Percentiles rank a stretch among this genome's conserved stretches.
These are phyloP conservation scores for Galerina sulciceps DNA, from an alignment of 768 basidiomycete genomes.

Conservation along the genomic window DNA sequence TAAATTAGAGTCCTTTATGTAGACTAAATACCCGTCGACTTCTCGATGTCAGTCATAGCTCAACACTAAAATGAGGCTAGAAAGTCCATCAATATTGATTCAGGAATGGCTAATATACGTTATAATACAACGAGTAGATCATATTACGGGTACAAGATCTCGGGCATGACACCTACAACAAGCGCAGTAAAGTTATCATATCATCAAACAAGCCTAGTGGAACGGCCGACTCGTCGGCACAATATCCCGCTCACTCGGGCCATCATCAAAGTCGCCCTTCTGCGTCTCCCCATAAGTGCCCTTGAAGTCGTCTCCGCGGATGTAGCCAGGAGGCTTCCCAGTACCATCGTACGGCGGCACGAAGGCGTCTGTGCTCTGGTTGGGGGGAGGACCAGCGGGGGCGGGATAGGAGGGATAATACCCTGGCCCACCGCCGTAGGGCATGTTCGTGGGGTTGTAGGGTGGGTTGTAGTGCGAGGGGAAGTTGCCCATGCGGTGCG, in stretches of 20 bases:
- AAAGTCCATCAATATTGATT: too few species aligned
- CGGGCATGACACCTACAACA: too few species aligned
- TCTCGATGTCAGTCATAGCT: too few species aligned
- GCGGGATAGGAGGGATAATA: slow-evolving; percentile 43
- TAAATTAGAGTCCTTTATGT: too few species aligned
- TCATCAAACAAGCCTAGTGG: too few species aligned
- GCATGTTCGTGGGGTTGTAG: slow-evolving; percentile 47
- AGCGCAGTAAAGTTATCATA: too few species aligned
- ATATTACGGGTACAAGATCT: too few species aligned
- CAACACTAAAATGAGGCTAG: too few species aligned
- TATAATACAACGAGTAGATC: too few species aligned
- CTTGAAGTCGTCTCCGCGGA: slow-evolving; percentile 31
- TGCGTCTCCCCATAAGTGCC: slow-evolving; percentile 35
- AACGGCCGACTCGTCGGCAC: slow-evolving; percentile 39
- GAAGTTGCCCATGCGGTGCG: slow-evolving; percentile 37
- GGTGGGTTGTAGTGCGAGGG: slow-evolving; percentile 65
- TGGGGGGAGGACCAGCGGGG: slow-evolving; percentile 54
- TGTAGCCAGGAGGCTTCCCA: slow-evolving; percentile 56
- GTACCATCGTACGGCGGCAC: slow-evolving; percentile 38
- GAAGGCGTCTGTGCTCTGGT: slow-evolving; percentile 36
- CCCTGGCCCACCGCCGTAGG: slow-evolving; percentile 29
- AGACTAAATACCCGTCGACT: too few species aligned
- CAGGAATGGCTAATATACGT: too few species aligned
- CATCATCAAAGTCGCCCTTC: slow-evolving; percentile 52
- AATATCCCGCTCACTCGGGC: slow-evolving; percentile 34